Evolutionary conservation across 2,329 filamentous ascomycete species (phyloP).

Genomic region (Arthrobotrys musiformis): DNA sequence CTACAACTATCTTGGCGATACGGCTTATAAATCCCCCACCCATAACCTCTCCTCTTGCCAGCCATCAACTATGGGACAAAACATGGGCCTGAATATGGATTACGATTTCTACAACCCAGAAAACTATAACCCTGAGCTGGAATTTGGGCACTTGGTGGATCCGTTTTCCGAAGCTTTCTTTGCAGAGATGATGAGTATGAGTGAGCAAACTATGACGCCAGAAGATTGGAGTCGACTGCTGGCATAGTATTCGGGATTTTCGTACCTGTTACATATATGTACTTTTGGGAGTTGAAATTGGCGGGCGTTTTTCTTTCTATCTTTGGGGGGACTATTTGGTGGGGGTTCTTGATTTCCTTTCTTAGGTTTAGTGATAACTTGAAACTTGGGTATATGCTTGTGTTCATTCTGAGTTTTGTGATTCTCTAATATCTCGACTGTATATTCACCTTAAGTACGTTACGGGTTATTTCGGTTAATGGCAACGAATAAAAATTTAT

Average conservation of each 20-base stretch:
- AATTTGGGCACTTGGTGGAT: conserved; percentile 48
- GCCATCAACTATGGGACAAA: conserved; percentile 5
- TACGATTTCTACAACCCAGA: conserved; percentile 53
- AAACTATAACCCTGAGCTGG: conserved; percentile 48
- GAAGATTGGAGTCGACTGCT: conserved; percentile 48
- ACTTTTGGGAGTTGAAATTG: conserved; percentile 23
- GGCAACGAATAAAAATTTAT: not conserved
- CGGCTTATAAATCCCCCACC: not conserved
- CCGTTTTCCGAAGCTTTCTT: conserved; percentile 53
- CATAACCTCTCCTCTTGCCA: conserved; percentile 22
- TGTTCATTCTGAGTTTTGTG: not conserved
- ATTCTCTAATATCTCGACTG: not conserved
- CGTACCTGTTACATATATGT: not conserved
- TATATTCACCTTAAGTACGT: not conserved
- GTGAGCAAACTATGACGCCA: conserved; percentile 52
- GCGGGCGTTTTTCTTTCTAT: conserved; percentile 12
- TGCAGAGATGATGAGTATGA: conserved; percentile 50
- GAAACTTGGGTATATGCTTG: not conserved
- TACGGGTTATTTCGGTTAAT: not conserved
- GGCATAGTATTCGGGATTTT: conserved; percentile 10
- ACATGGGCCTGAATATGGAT: conserved; percentile 18
- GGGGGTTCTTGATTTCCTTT: not conserved
- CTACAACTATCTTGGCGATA: conserved; percentile 8
- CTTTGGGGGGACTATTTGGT: not conserved
- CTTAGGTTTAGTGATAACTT: not conserved